Conservation (phyloP, 176 grass and related monocot species). For the Raddia guianensis region DNA sequence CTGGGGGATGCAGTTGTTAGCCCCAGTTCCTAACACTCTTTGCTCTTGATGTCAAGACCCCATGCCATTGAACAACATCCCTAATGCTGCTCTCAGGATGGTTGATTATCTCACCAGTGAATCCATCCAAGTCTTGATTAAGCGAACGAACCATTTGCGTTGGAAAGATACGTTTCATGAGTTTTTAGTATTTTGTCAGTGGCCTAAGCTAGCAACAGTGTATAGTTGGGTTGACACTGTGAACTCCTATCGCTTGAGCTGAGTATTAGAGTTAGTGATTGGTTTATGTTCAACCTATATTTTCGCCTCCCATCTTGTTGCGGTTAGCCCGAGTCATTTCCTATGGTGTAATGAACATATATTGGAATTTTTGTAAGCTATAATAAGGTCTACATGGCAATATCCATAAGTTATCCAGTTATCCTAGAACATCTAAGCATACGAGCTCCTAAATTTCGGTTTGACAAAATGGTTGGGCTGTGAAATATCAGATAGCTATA, state of each 20-base stretch:
- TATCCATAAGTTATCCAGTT: constrained; percentile 26
- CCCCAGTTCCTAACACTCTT: constrained; percentile 26
- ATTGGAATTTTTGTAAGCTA: constrained; percentile 56
- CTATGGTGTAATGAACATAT: constrained; percentile 44
- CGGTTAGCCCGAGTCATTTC: constrained; percentile 44
- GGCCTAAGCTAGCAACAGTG: constrained; percentile 71
- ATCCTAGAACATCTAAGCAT: constrained; percentile 4
- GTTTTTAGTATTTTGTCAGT: constrained; percentile 53
- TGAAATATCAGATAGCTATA: not conserved
- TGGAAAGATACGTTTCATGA: constrained; percentile 55
- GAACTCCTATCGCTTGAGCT: constrained; percentile 42
- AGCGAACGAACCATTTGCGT: constrained; percentile 51
- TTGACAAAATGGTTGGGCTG: not conserved
- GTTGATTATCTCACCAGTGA: constrained; percentile 43
- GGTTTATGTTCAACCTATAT: constrained; percentile 48
- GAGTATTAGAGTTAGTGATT: constrained; percentile 52
- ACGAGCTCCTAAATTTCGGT: not conserved
- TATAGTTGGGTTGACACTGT: constrained; percentile 67
- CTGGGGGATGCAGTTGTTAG: constrained; percentile 91
- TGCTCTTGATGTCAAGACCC: constrained; percentile 41
- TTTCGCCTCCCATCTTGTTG: constrained; percentile 40
- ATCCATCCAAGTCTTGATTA: constrained; percentile 38
- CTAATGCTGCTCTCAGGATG: constrained; percentile 42
- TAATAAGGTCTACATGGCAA: constrained; percentile 35
- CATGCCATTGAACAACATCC: constrained; percentile 21